These are phyloP conservation scores for Omphalotus guepiniiformis DNA, from an alignment of 768 basidiomycete species.

Conservation along the genomic window DNA sequence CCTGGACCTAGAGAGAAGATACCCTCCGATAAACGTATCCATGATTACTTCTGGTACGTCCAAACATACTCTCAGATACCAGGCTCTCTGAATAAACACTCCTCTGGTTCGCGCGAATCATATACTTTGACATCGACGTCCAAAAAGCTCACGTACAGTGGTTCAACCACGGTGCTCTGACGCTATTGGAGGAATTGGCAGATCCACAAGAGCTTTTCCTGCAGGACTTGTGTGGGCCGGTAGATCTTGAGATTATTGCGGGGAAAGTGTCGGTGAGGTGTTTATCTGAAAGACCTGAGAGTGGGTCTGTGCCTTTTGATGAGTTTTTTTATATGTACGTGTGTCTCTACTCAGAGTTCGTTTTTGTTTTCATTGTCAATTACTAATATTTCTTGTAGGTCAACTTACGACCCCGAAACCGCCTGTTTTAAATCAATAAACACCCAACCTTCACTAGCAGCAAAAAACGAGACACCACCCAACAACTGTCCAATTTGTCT, in stretches of 20 bases:
- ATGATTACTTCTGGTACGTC: constrained; percentile 66
- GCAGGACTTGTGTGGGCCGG: constrained; percentile 46
- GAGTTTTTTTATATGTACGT: constrained; percentile 61
- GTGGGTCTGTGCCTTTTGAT: constrained; percentile 11
- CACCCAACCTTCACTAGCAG: constrained; percentile 19
- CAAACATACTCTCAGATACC: not conserved
- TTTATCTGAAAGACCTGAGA: constrained; percentile 17
- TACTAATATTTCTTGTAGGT: constrained; percentile 30
- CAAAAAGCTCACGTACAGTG: constrained; percentile 62
- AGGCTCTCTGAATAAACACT: not conserved
- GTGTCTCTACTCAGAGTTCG: not conserved
- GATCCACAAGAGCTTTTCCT: constrained; percentile 66
- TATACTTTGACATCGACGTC: constrained; percentile 42
- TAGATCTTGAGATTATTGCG: constrained; percentile 36
- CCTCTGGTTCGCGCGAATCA: constrained; percentile 64
- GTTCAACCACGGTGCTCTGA: constrained; percentile 67
- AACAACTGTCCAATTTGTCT: constrained; percentile 54
- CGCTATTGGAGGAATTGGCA: constrained; percentile 55
- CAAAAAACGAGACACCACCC: constrained; percentile 28
- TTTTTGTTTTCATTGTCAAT: constrained; percentile 7
- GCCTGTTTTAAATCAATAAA: constrained; percentile 45
- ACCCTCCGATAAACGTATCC: constrained; percentile 36
- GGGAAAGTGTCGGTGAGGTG: constrained; percentile 37
- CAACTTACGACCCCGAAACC: constrained; percentile 41
- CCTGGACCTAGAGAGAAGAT: constrained; percentile 30